Conservation (phyloP, 495 filamentous ascomycete species). For the Jackrogersella multiformis region DNA sequence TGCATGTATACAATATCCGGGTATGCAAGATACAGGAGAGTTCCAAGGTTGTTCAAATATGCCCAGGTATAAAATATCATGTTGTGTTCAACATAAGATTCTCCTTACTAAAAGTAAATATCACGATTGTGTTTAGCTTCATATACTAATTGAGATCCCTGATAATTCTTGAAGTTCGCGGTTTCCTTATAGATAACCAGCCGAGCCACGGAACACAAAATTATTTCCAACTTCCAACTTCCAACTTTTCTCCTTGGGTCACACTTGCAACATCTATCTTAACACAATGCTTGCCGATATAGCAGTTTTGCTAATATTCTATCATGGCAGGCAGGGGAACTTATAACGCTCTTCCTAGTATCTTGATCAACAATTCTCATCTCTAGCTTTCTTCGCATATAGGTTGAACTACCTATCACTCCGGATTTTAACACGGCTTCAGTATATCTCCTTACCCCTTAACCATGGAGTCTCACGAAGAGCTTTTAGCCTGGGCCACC, state of each 20-base stretch:
- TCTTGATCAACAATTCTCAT: neutral
- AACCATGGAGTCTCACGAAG: constrained; percentile 53
- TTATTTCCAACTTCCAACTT: constrained; percentile 8
- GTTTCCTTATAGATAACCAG: constrained; percentile 21
- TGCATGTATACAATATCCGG: no score
- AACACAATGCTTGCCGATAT: constrained; percentile 16
- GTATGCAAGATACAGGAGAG: no score
- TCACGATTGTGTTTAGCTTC: no score
- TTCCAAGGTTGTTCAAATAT: no score
- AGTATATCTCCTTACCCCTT: neutral
- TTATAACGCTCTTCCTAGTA: constrained; percentile 7
- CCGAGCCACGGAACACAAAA: constrained; percentile 28
- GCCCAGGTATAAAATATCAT: no score
- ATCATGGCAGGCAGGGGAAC: constrained; percentile 6
- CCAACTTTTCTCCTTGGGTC: neutral
- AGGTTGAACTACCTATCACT: neutral
- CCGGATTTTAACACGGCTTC: no score
- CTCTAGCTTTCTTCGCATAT: neutral
- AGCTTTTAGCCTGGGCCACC: constrained; percentile 70
- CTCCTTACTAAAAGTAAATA: no score
- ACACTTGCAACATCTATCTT: neutral
- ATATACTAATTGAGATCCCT: no score
- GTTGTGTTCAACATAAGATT: no score
- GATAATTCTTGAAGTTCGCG: neutral
- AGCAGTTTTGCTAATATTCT: neutral